Conservation (phyloP, 139 green algal genomes). For the Picochlorum sp. region DNA sequence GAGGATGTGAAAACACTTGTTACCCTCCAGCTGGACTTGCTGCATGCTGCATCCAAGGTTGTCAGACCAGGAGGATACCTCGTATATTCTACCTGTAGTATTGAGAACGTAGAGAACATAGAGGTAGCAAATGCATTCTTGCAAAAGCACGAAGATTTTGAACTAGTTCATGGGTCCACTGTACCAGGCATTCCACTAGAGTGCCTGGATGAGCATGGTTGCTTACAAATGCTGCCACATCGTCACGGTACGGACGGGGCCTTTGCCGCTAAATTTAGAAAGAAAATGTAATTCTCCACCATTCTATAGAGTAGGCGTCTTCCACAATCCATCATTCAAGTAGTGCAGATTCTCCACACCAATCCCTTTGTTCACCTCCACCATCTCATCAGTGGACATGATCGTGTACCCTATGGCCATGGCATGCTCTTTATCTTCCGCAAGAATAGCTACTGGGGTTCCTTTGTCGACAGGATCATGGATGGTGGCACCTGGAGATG, state of each 20-base stretch:
- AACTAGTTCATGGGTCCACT: neutral
- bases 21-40: conserved; percentile 48
- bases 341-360: conserved; percentile 89
- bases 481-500: conserved; percentile 84
- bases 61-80: conserved; percentile 73
- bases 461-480: conserved; percentile 76
- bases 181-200: neutral
- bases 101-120: conserved; percentile 59
- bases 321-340: conserved; percentile 94
- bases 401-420: conserved; percentile 89
- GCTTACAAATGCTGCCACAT: conserved; percentile 66
- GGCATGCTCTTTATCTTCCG: conserved; percentile 79
- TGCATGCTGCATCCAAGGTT: conserved; percentile 52
- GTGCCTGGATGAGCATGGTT: conserved; percentile 39
- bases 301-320: conserved; percentile 27
- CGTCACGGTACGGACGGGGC: conserved; percentile 74
- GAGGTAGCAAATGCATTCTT: conserved; percentile 20
- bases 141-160: neutral
- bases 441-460: conserved; percentile 77
- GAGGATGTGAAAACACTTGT: conserved; percentile 51
- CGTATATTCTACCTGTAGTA: conserved; percentile 82
- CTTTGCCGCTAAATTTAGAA: conserved; percentile 63
- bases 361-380: conserved; percentile 82
- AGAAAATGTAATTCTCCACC: neutral
- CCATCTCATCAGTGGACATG: conserved; percentile 74